phyloP scores from a whole-genome alignment of 202 grass and related monocot species.

The Saccharum hybrid region DNA sequence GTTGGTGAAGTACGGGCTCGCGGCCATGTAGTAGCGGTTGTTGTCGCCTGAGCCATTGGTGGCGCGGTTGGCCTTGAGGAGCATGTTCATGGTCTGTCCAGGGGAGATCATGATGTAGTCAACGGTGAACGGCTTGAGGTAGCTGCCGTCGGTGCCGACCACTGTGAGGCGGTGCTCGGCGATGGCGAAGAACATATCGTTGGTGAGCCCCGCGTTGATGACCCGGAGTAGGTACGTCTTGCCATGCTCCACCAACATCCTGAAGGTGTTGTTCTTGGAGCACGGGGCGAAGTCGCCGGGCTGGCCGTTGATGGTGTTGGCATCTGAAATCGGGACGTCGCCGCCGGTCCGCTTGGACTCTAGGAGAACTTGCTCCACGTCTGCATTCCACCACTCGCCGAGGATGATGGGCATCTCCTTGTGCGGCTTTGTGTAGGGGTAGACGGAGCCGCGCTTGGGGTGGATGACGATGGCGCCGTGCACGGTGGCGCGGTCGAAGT shows the following conservation, averaged over 20 bases:
- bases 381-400: slow-evolving; percentile 68
- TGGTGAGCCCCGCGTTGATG: slow-evolving; percentile 64
- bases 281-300: slow-evolving; percentile 67
- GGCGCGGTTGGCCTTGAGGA: no score
- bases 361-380: slow-evolving; percentile 42
- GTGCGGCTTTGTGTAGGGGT: slow-evolving; percentile 57
- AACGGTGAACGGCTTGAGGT: slow-evolving; percentile 76
- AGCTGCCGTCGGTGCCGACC: slow-evolving; percentile 65
- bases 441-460: slow-evolving; percentile 38
- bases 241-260: slow-evolving; percentile 45
- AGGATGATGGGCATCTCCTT: slow-evolving; percentile 69
- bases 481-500: slow-evolving; percentile 54
- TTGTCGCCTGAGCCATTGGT: no score
- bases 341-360: slow-evolving; percentile 31
- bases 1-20: no score
- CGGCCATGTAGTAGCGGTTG: no score
- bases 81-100: slow-evolving; percentile 60
- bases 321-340: slow-evolving; percentile 39
- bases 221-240: slow-evolving; percentile 70
- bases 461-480: slow-evolving; percentile 64
- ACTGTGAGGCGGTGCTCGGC: slow-evolving; percentile 66
- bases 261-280: slow-evolving; percentile 59
- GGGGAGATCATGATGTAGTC: slow-evolving; percentile 66
- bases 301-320: slow-evolving; percentile 82
- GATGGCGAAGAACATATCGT: slow-evolving; percentile 69